Conservation (phyloP, 192 early-diverging fungal genomes). For the Backusella parvicylindrica region DNA sequence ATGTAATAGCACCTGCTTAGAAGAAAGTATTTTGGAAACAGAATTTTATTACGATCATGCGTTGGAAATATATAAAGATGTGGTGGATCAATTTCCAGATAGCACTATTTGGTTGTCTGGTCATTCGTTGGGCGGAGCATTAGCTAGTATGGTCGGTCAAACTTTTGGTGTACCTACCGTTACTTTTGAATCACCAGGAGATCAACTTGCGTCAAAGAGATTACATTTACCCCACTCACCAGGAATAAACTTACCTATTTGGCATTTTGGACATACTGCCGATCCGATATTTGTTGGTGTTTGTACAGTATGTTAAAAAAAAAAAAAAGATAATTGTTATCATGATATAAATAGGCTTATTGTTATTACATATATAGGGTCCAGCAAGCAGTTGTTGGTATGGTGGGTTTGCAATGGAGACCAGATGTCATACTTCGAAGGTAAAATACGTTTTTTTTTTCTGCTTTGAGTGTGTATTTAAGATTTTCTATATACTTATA, state of each 20-base stretch:
- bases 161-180: slow-evolving; percentile 84
- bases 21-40: slow-evolving; percentile 50
- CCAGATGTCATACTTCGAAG: slow-evolving; percentile 80
- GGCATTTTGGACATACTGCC: slow-evolving; percentile 86
- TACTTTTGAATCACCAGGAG: slow-evolving; percentile 82
- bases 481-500: neutral
- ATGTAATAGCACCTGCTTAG: slow-evolving; percentile 62
- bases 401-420: slow-evolving; percentile 78
- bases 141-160: slow-evolving; percentile 74
- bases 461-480: neutral
- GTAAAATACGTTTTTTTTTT: slow-evolving; percentile 7
- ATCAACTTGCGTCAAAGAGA: slow-evolving; percentile 70
- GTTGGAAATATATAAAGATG: slow-evolving; percentile 64
- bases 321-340: neutral
- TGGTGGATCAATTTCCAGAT: slow-evolving; percentile 64
- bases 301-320: slow-evolving; percentile 47
- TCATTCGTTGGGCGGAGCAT: slow-evolving; percentile 73
- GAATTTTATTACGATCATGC: slow-evolving; percentile 54
- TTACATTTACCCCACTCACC: slow-evolving; percentile 69
- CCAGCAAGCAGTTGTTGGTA: slow-evolving; percentile 61
- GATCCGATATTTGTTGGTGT: slow-evolving; percentile 91
- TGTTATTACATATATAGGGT: slow-evolving; percentile 15
- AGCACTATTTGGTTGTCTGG: slow-evolving; percentile 78
- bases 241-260: slow-evolving; percentile 62
- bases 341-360: slow-evolving; percentile 31